Conservation (phyloP, 352 stramenopile species). For the Phytophthora podocarpi region DNA sequence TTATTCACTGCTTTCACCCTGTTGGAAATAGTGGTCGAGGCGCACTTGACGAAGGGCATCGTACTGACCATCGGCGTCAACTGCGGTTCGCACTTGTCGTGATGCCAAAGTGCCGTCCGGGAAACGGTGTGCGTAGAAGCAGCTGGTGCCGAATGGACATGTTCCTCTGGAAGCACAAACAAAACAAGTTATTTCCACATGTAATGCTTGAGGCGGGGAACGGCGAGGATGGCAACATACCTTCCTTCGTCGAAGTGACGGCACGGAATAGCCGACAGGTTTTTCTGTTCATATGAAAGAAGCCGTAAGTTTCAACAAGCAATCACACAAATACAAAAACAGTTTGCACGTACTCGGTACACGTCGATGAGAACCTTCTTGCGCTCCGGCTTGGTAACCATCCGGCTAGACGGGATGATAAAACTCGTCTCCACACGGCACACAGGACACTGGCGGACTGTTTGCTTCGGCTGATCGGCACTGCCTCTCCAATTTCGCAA, state of each 20-base stretch:
- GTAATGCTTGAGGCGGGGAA: background rate
- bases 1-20: conserved; percentile 25
- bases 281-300: conserved; percentile 39
- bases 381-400: conserved; percentile 66
- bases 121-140: conserved; percentile 86
- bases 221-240: conserved; percentile 26
- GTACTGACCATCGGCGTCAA: conserved; percentile 77
- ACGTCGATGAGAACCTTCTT: conserved; percentile 72
- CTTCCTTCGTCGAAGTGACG: conserved; percentile 85
- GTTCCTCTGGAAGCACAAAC: conserved; percentile 48
- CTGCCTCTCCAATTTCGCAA: conserved; percentile 79
- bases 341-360: conserved; percentile 57
- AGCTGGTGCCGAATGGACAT: conserved; percentile 88
- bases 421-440: conserved; percentile 84
- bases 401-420: conserved; percentile 83
- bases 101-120: conserved; percentile 62
- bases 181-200: conserved; percentile 17
- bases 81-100: conserved; percentile 71
- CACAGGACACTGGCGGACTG: conserved; percentile 76
- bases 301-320: conserved; percentile 4
- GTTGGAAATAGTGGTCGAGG: conserved; percentile 71
- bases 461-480: conserved; percentile 75
- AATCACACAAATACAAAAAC: background rate
- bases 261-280: conserved; percentile 78
- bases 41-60: conserved; percentile 76